Evolutionary conservation across 1,139 yeast species (phyloP), one percentile per base, ranked within the genome.

Genomic region (Petasospora rhodanensis): DNA sequence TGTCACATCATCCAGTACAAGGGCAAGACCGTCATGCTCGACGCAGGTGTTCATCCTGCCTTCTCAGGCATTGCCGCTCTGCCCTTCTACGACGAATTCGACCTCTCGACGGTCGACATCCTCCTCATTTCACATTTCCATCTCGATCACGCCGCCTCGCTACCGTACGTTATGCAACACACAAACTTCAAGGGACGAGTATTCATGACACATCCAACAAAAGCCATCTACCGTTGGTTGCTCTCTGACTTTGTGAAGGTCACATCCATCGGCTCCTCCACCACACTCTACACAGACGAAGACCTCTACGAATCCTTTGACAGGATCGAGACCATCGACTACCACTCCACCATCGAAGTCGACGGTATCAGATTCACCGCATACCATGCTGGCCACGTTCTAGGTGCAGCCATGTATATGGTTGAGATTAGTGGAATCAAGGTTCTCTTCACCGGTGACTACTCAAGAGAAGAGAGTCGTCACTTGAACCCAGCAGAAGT

Each of bases 31-130:
- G 82, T 91, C 32, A 91, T 91, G 98, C 37, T 89, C 38, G 99
- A 91, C 60, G 96, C 98, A 1, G 99, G 99, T 34, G 87, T 91
- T 29, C 99, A 91, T 61, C 99, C 99, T 1, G 98, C 96, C 0
- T 76, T 80, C 45, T 72, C 81, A 26, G 98, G 99, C 2, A 70
- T 87, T 45, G 83, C 93, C 21, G 85, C 96, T 4, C 65, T 91
- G 38, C 99, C 98, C 1, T 91, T 84, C 56, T 91, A 85, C 57
- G 98, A 91, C 58, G 96, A 89, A 52, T 91, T 81, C 56, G 98
- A 91, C 56, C 63, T 91, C 16, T 75, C 94, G 7, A 83, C 79
- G 29, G 87, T 91, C 9, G 98, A 91, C 53, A 73, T 91, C 21
- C 61, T 93, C 19, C 68, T 91, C 40, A 84, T 91, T 41, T 84